Conservation (phyloP, 768 basidiomycete species). For the Chalciporus sphaerocephalus region DNA sequence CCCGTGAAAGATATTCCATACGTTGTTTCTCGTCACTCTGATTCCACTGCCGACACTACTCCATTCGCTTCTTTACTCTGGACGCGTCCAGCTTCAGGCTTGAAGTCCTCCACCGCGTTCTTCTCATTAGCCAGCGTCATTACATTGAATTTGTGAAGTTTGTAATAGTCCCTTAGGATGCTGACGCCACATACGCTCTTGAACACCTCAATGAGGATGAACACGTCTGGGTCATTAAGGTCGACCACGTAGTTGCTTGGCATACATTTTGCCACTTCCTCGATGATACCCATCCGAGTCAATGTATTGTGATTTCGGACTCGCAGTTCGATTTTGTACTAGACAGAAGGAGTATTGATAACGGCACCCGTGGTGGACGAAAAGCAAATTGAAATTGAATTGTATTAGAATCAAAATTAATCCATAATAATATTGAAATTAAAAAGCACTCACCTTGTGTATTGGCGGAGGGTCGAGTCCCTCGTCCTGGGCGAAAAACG, state of each 20-base stretch:
- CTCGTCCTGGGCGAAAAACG: slow-evolving; percentile 47
- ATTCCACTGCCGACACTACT: neutral
- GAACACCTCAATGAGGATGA: slow-evolving; percentile 78
- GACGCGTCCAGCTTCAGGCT: slow-evolving; percentile 32
- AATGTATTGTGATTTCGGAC: slow-evolving; percentile 75
- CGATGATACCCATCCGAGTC: slow-evolving; percentile 53
- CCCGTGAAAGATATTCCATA: no score
- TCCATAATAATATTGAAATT: no score
- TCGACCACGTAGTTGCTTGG: slow-evolving; percentile 66
- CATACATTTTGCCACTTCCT: slow-evolving; percentile 66
- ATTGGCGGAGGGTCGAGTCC: slow-evolving; percentile 31
- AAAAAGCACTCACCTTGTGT: slow-evolving; percentile 43
- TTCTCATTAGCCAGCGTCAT: slow-evolving; percentile 61
- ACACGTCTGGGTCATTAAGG: slow-evolving; percentile 62
- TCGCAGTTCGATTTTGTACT: slow-evolving; percentile 83
- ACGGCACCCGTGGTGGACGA: no score
- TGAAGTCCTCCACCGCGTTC: slow-evolving; percentile 35
- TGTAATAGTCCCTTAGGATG: slow-evolving; percentile 68
- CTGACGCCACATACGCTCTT: slow-evolving; percentile 80
- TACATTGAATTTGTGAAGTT: slow-evolving; percentile 72
- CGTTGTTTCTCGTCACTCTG: neutral
- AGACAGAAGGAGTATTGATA: neutral
- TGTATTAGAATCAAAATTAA: no score
- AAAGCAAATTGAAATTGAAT: no score
- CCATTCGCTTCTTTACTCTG: slow-evolving; percentile 15